Evolutionary conservation across 768 basidiomycete species (phyloP).

Genomic region (Boletus coccyginus): DNA sequence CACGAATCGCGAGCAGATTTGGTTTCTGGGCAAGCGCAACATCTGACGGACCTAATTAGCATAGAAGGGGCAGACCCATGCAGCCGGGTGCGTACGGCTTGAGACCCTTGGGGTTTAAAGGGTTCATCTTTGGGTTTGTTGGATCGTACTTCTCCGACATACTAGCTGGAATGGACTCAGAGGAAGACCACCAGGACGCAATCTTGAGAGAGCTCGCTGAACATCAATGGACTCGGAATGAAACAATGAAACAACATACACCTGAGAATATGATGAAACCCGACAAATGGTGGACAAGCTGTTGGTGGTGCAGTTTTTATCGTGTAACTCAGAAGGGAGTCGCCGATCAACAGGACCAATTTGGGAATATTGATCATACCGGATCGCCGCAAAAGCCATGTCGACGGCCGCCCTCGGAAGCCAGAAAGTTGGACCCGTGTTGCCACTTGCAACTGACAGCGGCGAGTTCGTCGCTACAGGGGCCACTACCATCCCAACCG

Average conservation of each 20-base stretch:
- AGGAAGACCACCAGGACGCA: constrained; percentile 54
- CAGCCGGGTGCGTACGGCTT: constrained; percentile 70
- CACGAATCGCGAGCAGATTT: constrained; percentile 93
- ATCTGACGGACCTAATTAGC: constrained; percentile 46
- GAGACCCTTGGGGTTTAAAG: constrained; percentile 88
- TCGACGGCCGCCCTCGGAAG: too few species aligned
- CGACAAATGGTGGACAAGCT: neutral
- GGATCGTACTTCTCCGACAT: constrained; percentile 57
- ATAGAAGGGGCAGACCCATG: neutral
- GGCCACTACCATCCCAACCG: too few species aligned
- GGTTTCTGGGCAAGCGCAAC: constrained; percentile 94
- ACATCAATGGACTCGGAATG: neutral
- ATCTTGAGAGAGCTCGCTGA: constrained; percentile 37
- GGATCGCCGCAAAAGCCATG: too few species aligned
- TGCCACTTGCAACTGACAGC: too few species aligned
- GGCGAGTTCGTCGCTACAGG: too few species aligned
- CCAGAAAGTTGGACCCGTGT: too few species aligned
- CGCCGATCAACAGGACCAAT: too few species aligned
- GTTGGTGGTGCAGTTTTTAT: neutral
- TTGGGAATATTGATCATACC: too few species aligned
- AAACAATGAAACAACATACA: constrained; percentile 23
- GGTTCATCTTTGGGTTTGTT: constrained; percentile 78
- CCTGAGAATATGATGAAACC: constrained; percentile 40
- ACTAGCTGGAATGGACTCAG: constrained; percentile 24
- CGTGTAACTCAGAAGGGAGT: too few species aligned